These are phyloP conservation scores for Nicotiana otophora DNA, from an alignment of 257 asterid genomes.

Conservation along the genomic window DNA sequence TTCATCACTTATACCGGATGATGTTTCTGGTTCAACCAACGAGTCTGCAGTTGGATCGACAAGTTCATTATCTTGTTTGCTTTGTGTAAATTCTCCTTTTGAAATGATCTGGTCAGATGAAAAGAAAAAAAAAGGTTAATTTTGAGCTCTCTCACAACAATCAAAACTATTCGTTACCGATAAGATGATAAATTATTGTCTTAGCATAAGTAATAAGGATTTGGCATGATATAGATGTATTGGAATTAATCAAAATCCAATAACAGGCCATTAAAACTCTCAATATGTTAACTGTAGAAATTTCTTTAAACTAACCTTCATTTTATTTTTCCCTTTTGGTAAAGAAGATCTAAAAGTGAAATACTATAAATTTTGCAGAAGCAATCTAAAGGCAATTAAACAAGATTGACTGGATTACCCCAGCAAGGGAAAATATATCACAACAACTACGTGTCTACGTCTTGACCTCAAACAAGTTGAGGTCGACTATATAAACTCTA, in stretches of 20 bases:
- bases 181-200: not conserved
- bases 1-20: conserved; percentile 37
- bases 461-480: too few species aligned
- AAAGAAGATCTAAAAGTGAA: not conserved
- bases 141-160: not conserved
- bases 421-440: not conserved
- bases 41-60: conserved; percentile 20
- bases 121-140: not conserved
- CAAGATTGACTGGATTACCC: not conserved
- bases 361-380: not conserved
- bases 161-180: not conserved
- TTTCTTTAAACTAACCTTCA: too few species aligned
- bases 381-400: not conserved
- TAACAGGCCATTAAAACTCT: not conserved
- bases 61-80: conserved; percentile 21
- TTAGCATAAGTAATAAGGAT: not conserved
- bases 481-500: too few species aligned
- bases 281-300: not conserved
- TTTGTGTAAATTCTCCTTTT: conserved; percentile 17
- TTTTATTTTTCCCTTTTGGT: not conserved
- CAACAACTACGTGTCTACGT: not conserved
- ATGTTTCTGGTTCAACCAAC: conserved; percentile 24
- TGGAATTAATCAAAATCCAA: not conserved
- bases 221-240: too few species aligned
- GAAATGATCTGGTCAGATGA: conserved; percentile 35